Evolutionary conservation across 768 basidiomycete species (phyloP).

Genomic region (Rhodotorula babjevae): DNA sequence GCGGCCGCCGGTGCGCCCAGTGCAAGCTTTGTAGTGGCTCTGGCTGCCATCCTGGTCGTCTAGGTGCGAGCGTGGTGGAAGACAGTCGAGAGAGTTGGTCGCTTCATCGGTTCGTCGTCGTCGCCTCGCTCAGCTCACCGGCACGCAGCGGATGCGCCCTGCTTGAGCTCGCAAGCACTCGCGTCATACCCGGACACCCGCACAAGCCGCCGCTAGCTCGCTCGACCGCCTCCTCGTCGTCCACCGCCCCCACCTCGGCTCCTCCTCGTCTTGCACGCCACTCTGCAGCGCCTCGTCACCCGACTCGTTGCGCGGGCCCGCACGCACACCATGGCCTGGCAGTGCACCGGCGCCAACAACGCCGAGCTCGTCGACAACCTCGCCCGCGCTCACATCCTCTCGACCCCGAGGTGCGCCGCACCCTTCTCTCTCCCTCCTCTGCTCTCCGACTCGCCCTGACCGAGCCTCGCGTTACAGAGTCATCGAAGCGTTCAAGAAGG

Average conservation of each 20-base stretch:
- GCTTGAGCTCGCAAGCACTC: no score
- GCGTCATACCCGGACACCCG: no score
- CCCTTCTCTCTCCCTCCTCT: neutral
- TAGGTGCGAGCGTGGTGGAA: no score
- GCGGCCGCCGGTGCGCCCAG: neutral
- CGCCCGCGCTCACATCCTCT: neutral
- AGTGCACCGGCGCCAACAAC: constrained; percentile 65
- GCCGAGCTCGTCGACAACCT: constrained; percentile 69
- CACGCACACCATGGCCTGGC: constrained; percentile 66
- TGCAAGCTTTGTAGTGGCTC: neutral
- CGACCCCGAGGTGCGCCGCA: constrained; percentile 18
- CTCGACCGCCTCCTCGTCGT: no score
- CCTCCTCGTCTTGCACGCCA: neutral
- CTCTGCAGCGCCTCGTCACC: neutral
- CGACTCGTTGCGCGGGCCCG: neutral
- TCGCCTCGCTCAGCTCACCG: no score
- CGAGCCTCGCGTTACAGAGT: constrained; percentile 4
- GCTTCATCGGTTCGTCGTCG: no score
- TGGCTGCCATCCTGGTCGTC: neutral
- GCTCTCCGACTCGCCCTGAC: neutral
- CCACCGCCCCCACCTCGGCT: neutral
- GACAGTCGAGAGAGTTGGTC: no score
- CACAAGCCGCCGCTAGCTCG: no score
- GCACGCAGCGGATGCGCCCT: no score
- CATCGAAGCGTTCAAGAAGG: constrained; percentile 20